Conservation (phyloP, 352 stramenopile genomes). For the Plasmopara muralis region DNA sequence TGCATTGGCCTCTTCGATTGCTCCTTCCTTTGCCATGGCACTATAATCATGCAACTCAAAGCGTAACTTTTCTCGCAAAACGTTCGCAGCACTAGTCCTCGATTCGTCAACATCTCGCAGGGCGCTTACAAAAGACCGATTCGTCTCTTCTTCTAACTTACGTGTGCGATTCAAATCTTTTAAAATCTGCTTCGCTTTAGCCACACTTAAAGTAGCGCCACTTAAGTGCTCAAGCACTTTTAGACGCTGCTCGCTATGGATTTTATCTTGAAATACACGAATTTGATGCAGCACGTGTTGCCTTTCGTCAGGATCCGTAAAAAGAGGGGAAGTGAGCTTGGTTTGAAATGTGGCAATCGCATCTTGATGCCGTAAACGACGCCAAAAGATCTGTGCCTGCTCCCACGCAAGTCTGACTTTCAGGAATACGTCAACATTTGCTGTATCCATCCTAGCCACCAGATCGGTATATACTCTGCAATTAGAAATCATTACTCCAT, state of each 20-base stretch:
- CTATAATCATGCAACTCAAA: constrained; percentile 58
- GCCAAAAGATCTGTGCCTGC: constrained; percentile 51
- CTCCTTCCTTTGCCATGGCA: constrained; percentile 49
- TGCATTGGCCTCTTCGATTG: constrained; percentile 27
- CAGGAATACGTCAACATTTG: constrained; percentile 64
- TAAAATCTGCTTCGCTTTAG: constrained; percentile 33
- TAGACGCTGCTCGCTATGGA: constrained; percentile 51
- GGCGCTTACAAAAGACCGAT: constrained; percentile 46
- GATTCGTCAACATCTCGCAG: constrained; percentile 36
- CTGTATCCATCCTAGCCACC: constrained; percentile 52
- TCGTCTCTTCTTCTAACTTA: constrained; percentile 60
- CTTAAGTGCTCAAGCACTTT: constrained; percentile 42
- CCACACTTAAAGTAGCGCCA: constrained; percentile 36
- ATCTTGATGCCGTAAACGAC: constrained; percentile 66
- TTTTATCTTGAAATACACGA: constrained; percentile 36
- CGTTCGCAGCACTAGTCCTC: constrained; percentile 29
- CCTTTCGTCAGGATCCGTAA: constrained; percentile 65
- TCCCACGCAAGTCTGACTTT: constrained; percentile 58
- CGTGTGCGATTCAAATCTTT: constrained; percentile 41
- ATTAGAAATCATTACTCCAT: constrained; percentile 80
- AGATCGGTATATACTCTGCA: constrained; percentile 65
- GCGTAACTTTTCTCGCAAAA: constrained; percentile 40
- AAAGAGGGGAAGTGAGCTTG: constrained; percentile 50
- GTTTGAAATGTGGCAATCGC: constrained; percentile 54
- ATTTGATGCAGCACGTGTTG: constrained; percentile 46